Evolutionary conservation across 73 alveolate genomes (phyloP).

Genomic region (Symbiodinium pilosum): DNA sequence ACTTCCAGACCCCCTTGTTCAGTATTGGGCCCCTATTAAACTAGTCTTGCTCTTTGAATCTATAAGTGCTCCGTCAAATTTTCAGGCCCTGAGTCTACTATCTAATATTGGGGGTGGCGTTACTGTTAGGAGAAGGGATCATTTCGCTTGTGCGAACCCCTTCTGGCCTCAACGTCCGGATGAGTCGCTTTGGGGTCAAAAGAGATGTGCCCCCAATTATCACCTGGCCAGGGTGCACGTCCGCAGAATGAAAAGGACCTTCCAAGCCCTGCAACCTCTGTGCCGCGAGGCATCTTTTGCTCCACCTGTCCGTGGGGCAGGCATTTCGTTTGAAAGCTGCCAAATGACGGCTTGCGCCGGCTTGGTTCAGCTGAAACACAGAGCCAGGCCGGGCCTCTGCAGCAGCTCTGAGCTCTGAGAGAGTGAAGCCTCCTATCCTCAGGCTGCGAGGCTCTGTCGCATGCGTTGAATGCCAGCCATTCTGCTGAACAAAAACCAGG

Average conservation of each 20-base stretch:
- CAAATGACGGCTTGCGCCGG: too few relatives aligned
- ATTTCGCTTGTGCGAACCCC: too few relatives aligned
- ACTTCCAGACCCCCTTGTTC: too few relatives aligned
- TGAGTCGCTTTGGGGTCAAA: constrained; percentile 63
- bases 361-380: not conserved
- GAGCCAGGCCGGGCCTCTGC: constrained; percentile 2
- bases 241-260: not conserved
- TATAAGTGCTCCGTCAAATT: too few relatives aligned
- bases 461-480: not conserved
- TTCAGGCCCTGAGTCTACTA: too few relatives aligned
- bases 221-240: not conserved
- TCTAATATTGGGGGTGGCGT: too few relatives aligned
- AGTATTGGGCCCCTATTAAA: too few relatives aligned
- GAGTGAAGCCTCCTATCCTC: constrained; percentile 90
- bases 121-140: too few relatives aligned
- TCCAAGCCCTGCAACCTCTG: constrained; percentile 27
- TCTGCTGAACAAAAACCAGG: not conserved
- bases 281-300: constrained; percentile 71
- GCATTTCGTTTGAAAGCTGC: not conserved
- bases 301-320: constrained; percentile 20
- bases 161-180: constrained; percentile 56
- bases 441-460: not conserved
- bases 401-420: constrained; percentile 73
- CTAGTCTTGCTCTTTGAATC: too few relatives aligned
- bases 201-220: constrained; percentile 81